Evolutionary conservation across 1,284 basidiomycete species (phyloP).

Genomic region (Apiotrichum domesticum): DNA sequence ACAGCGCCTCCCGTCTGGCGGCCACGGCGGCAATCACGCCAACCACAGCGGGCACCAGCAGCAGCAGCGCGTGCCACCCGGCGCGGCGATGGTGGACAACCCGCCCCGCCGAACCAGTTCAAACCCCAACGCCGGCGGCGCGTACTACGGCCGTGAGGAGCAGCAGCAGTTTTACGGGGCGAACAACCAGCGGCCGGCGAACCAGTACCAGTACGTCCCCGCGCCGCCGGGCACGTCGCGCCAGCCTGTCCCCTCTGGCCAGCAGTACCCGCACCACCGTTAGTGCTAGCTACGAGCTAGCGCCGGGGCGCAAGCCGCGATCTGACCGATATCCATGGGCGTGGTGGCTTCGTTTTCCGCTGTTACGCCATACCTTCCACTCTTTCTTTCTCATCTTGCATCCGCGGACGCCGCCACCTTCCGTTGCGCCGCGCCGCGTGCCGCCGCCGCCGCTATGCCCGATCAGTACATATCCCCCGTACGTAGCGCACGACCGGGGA

Average conservation of each 20-base stretch:
- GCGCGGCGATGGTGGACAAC: slow-evolving; percentile 3
- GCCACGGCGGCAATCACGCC: neutral
- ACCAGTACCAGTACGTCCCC: slow-evolving; percentile 8
- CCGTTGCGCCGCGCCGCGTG: too few relatives aligned
- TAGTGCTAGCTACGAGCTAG: neutral
- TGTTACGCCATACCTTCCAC: too few relatives aligned
- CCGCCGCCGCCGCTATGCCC: neutral
- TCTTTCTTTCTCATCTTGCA: too few relatives aligned
- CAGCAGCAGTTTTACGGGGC: slow-evolving; percentile 11
- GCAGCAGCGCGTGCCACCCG: slow-evolving; percentile 2
- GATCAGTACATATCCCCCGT: neutral
- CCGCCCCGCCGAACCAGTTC: slow-evolving; percentile 13
- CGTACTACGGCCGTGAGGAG: neutral
- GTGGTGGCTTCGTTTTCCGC: too few relatives aligned
- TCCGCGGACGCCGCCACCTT: too few relatives aligned
- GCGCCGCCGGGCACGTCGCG: slow-evolving; percentile 3
- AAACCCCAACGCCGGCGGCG: neutral
- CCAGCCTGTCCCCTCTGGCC: slow-evolving; percentile 9
- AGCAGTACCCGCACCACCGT: slow-evolving; percentile 18
- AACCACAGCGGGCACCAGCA: neutral
- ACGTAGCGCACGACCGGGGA: neutral
- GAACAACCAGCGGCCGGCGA: slow-evolving; percentile 1
- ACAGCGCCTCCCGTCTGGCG: slow-evolving; percentile 22
- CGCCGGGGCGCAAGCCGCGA: too few relatives aligned
- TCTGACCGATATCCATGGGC: too few relatives aligned